A percentile compares a stretch with the other conserved stretches of the same genome.
Conservation (phyloP, 2,329 filamentous ascomycete species). For the Stachybotrys echinatus region DNA sequence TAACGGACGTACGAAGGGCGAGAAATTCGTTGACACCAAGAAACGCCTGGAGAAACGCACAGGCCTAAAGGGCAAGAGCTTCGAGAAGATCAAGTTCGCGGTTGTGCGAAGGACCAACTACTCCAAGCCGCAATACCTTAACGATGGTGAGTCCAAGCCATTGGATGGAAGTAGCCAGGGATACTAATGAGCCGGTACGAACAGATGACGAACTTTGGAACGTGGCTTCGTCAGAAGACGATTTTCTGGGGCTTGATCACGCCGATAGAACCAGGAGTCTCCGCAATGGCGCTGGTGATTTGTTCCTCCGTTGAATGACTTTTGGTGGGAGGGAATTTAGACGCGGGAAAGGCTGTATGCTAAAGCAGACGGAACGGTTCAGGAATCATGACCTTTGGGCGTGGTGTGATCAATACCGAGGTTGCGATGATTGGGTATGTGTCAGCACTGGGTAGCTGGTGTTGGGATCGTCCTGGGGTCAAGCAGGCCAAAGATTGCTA, state of each 20-base stretch:
- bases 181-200: background rate
- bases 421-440: background rate
- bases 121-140: conserved; percentile 74
- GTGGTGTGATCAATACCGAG: background rate
- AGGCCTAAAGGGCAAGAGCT: conserved; percentile 93
- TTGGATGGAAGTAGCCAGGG: conserved; percentile 45
- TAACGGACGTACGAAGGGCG: conserved; percentile 47
- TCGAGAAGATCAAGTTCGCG: conserved; percentile 98
- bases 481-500: no score
- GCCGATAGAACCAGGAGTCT: conserved; percentile 53
- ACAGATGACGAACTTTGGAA: conserved; percentile 56
- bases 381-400: background rate
- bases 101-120: conserved; percentile 67
- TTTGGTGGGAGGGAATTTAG: background rate
- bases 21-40: conserved; percentile 86
- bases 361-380: background rate
- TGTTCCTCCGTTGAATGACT: conserved; percentile 47
- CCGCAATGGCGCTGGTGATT: conserved; percentile 56
- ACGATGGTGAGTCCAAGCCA: conserved; percentile 66
- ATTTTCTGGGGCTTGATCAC: conserved; percentile 62
- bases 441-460: background rate
- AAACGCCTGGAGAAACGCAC: conserved; percentile 90
- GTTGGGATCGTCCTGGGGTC: background rate
- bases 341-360: background rate
- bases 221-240: conserved; percentile 47